Evolutionary conservation across 306 rosid genomes (phyloP).

Genomic region (apple (Malus domestica)): DNA sequence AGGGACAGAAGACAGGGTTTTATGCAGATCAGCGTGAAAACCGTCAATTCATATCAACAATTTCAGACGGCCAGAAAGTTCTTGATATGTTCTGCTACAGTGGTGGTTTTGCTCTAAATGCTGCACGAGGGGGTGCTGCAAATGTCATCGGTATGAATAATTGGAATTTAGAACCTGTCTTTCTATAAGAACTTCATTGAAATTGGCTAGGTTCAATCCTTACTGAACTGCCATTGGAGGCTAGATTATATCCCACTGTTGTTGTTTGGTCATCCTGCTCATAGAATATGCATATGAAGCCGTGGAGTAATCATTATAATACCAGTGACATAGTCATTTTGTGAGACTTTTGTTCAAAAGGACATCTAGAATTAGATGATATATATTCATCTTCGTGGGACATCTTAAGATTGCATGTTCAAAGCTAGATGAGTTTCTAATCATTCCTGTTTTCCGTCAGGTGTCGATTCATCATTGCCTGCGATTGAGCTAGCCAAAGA

Average conservation of each 20-base stretch:
- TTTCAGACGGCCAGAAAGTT: slow-evolving; percentile 64
- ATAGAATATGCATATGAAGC: background rate
- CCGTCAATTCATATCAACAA: slow-evolving; percentile 67
- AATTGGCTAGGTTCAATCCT: background rate
- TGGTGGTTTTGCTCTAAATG: slow-evolving; percentile 89
- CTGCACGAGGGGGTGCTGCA: slow-evolving; percentile 67
- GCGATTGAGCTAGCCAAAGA: slow-evolving; percentile 83
- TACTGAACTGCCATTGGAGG: background rate
- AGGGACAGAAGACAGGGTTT: slow-evolving; percentile 94
- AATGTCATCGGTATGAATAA: slow-evolving; percentile 62
- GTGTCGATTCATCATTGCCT: slow-evolving; percentile 70
- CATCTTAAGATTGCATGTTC: slow-evolving; percentile 3
- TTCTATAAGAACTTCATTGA: background rate
- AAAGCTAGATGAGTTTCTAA: slow-evolving; percentile 3
- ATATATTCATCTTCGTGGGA: background rate
- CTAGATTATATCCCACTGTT: background rate
- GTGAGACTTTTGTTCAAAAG: background rate
- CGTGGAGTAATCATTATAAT: background rate
- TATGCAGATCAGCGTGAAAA: slow-evolving; percentile 94
- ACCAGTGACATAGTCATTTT: background rate
- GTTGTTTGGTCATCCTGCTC: background rate
- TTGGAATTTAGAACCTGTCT: background rate
- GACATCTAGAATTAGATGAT: background rate
- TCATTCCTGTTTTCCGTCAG: slow-evolving; percentile 28
- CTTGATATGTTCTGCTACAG: slow-evolving; percentile 94